Conservation (phyloP, 2,329 filamentous ascomycete species). For the Fusarium sp. region DNA sequence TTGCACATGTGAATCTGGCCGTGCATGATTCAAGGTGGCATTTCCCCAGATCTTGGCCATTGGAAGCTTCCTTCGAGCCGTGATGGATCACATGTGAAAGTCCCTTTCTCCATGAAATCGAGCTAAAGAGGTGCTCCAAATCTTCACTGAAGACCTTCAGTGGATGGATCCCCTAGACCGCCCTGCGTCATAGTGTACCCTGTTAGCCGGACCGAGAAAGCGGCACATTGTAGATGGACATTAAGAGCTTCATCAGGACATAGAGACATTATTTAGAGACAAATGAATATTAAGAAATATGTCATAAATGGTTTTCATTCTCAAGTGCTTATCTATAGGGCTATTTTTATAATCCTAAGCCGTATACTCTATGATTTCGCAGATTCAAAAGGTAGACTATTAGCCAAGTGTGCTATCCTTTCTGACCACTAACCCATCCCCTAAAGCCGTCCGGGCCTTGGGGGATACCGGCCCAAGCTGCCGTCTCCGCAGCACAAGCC, state of each 20-base stretch:
- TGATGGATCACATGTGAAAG: conserved; percentile 36
- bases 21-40: conserved; percentile 9
- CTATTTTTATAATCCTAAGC: no score
- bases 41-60: conserved; percentile 38
- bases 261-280: no score
- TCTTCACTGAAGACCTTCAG: background rate
- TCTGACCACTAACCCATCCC: background rate
- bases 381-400: no score
- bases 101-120: background rate
- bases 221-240: no score
- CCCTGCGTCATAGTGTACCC: conserved; percentile 34
- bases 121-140: conserved; percentile 10
- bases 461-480: conserved; percentile 15
- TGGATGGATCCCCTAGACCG: conserved; percentile 10
- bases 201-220: background rate
- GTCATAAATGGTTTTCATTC: no score
- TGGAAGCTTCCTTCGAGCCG: conserved; percentile 11
- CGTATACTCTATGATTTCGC: no score
- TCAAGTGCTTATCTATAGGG: no score
- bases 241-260: no score
- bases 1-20: conserved; percentile 20
- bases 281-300: no score
- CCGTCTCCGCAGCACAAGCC: conserved; percentile 40
- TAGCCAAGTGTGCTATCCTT: no score
- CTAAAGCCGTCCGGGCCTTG: conserved; percentile 8